phyloP scores from a whole-genome alignment of 1,139 yeast genomes.

The Lodderomyces margitis region DNA sequence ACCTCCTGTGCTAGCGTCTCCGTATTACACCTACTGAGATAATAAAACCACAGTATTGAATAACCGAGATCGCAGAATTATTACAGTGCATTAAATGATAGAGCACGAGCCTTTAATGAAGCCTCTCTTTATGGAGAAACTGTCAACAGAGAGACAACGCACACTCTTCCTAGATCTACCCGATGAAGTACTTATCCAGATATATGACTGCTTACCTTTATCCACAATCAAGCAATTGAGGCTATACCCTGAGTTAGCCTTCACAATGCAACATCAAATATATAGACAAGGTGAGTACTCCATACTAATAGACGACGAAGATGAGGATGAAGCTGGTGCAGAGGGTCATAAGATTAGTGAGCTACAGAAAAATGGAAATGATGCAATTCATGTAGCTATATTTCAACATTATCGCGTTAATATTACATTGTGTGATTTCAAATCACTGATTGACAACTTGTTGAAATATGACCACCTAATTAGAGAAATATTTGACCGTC shows the following conservation, averaged over 20 bases:
- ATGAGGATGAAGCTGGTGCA: neutral
- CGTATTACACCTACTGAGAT: too few relatives aligned
- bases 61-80: neutral
- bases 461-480: constrained; percentile 18
- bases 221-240: constrained; percentile 11
- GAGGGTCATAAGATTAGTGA: constrained; percentile 3
- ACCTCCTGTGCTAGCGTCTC: too few relatives aligned
- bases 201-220: constrained; percentile 12
- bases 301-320: constrained; percentile 10
- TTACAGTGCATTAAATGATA: neutral
- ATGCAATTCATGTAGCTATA: constrained; percentile 9
- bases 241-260: constrained; percentile 8
- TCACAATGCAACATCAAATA: constrained; percentile 5
- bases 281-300: constrained; percentile 11
- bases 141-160: neutral
- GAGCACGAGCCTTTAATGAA: neutral
- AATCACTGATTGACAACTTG: constrained; percentile 12
- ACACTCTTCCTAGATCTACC: constrained; percentile 16
- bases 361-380: constrained; percentile 1
- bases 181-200: constrained; percentile 12
- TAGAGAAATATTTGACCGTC: constrained; percentile 13
- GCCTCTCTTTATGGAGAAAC: neutral
- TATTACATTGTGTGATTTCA: constrained; percentile 11
- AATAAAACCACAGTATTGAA: too few relatives aligned
- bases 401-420: constrained; percentile 13